Conservation (phyloP, 2,329 filamentous ascomycete genomes). For the Lachnellula cervina region DNA sequence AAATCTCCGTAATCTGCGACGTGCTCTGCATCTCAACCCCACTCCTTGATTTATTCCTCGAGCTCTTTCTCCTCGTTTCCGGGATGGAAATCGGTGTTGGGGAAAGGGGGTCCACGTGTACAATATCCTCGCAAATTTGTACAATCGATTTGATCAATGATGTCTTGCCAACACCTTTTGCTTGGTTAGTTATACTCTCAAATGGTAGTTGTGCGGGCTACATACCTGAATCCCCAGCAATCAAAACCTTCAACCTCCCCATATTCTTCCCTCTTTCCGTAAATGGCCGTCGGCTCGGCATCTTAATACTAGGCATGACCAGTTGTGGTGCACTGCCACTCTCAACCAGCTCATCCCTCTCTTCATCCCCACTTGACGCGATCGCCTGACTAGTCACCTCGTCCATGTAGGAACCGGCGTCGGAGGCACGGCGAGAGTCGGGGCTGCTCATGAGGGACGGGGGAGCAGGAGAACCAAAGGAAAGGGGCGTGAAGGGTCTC, state of each 20-base stretch:
- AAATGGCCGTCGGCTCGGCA: slow-evolving; percentile 85
- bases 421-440: slow-evolving; percentile 49
- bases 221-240: slow-evolving; percentile 73
- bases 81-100: slow-evolving; percentile 29
- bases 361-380: slow-evolving; percentile 30
- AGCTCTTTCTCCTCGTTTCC: slow-evolving; percentile 23
- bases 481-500: slow-evolving; percentile 42
- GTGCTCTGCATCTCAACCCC: slow-evolving; percentile 31
- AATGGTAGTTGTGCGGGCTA: background rate
- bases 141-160: slow-evolving; percentile 85
- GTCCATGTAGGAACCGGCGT: slow-evolving; percentile 45
- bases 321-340: slow-evolving; percentile 64
- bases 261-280: slow-evolving; percentile 79
- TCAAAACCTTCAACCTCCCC: slow-evolving; percentile 81
- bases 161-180: slow-evolving; percentile 75
- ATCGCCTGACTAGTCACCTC: slow-evolving; percentile 36
- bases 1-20: slow-evolving; percentile 57
- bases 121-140: slow-evolving; percentile 83
- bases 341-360: slow-evolving; percentile 45
- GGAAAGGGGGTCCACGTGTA: slow-evolving; percentile 69
- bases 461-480: slow-evolving; percentile 38
- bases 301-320: slow-evolving; percentile 95
- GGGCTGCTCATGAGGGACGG: slow-evolving; percentile 43
- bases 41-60: slow-evolving; percentile 25
- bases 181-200: slow-evolving; percentile 13